Conservation (phyloP, 2,329 filamentous ascomycete species). For the Colletotrichum eremochloae region DNA sequence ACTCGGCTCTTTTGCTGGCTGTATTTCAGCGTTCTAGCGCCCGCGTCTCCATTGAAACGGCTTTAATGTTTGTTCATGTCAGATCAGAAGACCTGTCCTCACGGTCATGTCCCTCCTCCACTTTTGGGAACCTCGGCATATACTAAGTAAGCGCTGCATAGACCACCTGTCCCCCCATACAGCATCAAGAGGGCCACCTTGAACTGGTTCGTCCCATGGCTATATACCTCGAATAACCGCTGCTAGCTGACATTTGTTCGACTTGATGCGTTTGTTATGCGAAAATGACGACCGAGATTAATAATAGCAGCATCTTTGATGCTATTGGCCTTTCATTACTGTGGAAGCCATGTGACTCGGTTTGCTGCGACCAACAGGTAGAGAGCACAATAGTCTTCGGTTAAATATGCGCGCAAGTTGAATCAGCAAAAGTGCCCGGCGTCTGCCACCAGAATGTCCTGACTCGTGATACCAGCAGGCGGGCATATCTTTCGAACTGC, state of each 20-base stretch:
- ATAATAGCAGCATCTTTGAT: background rate
- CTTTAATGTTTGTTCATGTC: constrained; percentile 18
- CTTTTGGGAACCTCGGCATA: constrained; percentile 43
- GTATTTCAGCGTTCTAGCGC: constrained; percentile 49
- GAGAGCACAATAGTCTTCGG: background rate
- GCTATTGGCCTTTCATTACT: constrained; percentile 29
- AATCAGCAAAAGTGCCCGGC: no score
- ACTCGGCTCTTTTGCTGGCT: constrained; percentile 57
- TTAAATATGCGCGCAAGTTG: background rate
- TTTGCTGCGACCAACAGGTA: background rate
- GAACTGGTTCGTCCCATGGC: constrained; percentile 34
- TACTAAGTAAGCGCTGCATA: background rate
- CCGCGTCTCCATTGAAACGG: constrained; percentile 48
- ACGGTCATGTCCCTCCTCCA: constrained; percentile 44
- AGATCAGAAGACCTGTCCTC: constrained; percentile 42
- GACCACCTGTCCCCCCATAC: background rate
- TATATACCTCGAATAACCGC: no score
- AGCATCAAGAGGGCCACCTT: constrained; percentile 26
- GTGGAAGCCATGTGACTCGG: background rate
- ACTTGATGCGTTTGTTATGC: constrained; percentile 12
- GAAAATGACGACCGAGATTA: background rate
- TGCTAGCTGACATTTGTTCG: no score
- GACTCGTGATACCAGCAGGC: background rate
- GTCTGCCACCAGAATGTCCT: no score
- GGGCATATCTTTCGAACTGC: background rate